Evolutionary conservation across 495 filamentous ascomycete genomes (phyloP).

Genomic region (Penicillium macrosclerotiorum): DNA sequence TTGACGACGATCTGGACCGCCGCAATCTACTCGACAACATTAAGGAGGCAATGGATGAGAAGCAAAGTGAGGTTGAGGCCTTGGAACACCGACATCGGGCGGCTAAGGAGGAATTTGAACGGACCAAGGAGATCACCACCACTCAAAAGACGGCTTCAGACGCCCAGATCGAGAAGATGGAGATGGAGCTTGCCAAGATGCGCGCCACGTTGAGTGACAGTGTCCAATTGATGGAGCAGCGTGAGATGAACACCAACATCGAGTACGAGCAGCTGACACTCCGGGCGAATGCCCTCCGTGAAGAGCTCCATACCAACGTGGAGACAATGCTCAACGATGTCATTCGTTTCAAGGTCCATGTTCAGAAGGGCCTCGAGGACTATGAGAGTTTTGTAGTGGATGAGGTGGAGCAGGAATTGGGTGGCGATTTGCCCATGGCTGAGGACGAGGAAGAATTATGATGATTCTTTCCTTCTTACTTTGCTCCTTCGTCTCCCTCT

Average conservation of each 20-base stretch:
- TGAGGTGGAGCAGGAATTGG: constrained; percentile 82
- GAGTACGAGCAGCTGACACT: constrained; percentile 94
- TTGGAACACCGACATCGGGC: constrained; percentile 81
- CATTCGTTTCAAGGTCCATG: constrained; percentile 97
- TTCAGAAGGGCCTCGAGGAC: constrained; percentile 86
- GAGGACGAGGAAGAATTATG: constrained; percentile 37
- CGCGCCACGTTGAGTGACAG: constrained; percentile 78
- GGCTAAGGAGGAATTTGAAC: constrained; percentile 91
- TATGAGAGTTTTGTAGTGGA: constrained; percentile 90
- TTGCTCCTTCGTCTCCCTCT: neutral
- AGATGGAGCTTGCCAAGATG: constrained; percentile 95
- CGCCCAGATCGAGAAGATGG: constrained; percentile 96
- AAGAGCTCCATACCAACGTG: constrained; percentile 93
- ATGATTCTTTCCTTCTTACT: constrained; percentile 5
- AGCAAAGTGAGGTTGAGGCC: constrained; percentile 84
- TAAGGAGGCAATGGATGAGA: constrained; percentile 93
- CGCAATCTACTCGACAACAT: constrained; percentile 89
- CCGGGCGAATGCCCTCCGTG: constrained; percentile 76
- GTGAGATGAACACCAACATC: constrained; percentile 94
- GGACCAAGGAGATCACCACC: constrained; percentile 82
- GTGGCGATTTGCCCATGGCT: constrained; percentile 36
- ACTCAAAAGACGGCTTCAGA: constrained; percentile 85
- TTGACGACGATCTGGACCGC: constrained; percentile 86
- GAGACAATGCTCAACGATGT: constrained; percentile 95
- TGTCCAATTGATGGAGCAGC: constrained; percentile 88